A percentile compares a stretch with the other conserved stretches of the same genome.
Conservation (phyloP, 2,329 filamentous ascomycete genomes). For the Fusarium burgessii region DNA sequence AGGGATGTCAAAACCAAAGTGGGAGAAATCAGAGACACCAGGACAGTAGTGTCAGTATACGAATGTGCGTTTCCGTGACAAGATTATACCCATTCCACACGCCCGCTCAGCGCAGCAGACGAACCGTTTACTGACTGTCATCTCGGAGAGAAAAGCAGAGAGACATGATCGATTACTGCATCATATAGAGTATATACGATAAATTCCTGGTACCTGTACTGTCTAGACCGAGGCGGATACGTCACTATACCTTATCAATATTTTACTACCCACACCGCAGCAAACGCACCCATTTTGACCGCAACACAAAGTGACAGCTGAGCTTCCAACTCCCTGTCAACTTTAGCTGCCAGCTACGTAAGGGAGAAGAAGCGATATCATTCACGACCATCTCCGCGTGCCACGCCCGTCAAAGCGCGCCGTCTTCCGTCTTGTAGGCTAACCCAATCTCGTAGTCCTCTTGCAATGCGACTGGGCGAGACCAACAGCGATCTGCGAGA, state of each 20-base stretch:
- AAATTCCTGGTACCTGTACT: neutral
- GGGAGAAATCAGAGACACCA: constrained; percentile 10
- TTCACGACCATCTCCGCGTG: constrained; percentile 2
- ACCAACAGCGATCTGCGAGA: constrained; percentile 14
- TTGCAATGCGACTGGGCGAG: constrained; percentile 14
- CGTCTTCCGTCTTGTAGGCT: constrained; percentile 16
- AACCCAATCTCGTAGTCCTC: constrained; percentile 2
- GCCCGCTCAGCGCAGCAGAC: neutral
- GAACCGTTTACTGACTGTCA: neutral
- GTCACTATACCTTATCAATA: neutral
- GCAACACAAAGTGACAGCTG: constrained; percentile 7
- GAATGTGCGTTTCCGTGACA: constrained; percentile 29
- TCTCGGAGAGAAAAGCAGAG: neutral
- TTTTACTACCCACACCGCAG: constrained; percentile 13
- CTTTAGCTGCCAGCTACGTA: constrained; percentile 6
- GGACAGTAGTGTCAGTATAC: neutral
- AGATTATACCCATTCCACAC: constrained; percentile 22
- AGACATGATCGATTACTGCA: neutral
- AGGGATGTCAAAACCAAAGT: neutral
- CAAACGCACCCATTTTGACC: neutral
- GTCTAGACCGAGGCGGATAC: constrained; percentile 7
- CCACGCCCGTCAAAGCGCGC: constrained; percentile 27
- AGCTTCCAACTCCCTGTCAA: neutral
- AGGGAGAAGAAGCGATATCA: constrained; percentile 26
- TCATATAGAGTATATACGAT: neutral